phyloP scores from a whole-genome alignment of 148 eudicot genomes.

The Rhododendron vialii region DNA sequence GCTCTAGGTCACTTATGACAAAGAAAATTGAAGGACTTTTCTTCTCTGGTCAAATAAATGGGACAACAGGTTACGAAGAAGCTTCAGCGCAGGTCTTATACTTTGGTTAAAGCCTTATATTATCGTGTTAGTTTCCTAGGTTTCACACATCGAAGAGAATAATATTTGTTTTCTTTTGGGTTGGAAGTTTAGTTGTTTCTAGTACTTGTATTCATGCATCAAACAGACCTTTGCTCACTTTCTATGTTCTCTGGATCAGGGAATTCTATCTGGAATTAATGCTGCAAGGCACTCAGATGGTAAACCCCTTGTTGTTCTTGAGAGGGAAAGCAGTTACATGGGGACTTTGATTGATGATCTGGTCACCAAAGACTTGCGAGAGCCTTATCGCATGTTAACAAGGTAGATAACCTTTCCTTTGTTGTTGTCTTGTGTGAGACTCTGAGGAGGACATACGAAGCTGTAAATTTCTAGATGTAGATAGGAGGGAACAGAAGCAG shows the following conservation, averaged over 20 bases:
- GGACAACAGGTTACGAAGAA: constrained; percentile 99
- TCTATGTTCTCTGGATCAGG: constrained; percentile 38
- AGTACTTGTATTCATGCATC: neutral
- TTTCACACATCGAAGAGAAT: neutral
- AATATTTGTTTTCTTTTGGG: neutral
- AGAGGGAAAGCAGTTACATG: constrained; percentile 97
- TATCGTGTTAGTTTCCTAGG: neutral
- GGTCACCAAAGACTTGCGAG: constrained; percentile 95
- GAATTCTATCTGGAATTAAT: constrained; percentile 92
- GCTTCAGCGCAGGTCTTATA: constrained; percentile 93
- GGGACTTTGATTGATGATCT: constrained; percentile 98
- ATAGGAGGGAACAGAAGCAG: neutral
- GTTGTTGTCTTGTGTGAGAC: neutral
- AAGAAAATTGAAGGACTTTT: constrained; percentile 94
- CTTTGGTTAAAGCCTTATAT: neutral
- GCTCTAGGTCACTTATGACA: constrained; percentile 96
- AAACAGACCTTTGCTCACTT: neutral
- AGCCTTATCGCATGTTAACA: constrained; percentile 97
- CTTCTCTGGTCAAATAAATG: constrained; percentile 99
- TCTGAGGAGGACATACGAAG: neutral
- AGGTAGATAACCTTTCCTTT: constrained; percentile 40
- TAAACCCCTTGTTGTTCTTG: constrained; percentile 74
- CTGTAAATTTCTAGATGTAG: neutral
- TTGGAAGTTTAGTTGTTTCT: constrained; percentile 1
- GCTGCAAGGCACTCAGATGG: constrained; percentile 93